phyloP scores from a whole-genome alignment of 1,139 yeast genomes.

The Taphrina flavorubra region DNA sequence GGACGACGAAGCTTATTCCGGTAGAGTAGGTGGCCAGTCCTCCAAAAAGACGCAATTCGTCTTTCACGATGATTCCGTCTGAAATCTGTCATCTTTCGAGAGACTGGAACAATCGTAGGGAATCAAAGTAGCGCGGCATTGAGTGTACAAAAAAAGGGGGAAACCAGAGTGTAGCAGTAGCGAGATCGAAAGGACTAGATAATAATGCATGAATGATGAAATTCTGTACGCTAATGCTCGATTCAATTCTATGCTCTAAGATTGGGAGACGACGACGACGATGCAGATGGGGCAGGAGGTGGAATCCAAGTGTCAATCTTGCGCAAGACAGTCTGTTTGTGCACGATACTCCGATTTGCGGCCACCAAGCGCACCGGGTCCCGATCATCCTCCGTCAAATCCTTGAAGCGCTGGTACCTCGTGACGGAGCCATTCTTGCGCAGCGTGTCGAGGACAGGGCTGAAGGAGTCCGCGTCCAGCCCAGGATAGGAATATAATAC shows the following conservation, averaged over 20 bases:
- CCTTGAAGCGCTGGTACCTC: not conserved
- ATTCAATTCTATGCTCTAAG: not conserved
- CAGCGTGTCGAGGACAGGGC: conserved; percentile 9
- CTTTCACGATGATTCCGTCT: conserved; percentile 39
- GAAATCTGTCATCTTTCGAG: no score
- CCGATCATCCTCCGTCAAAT: conserved; percentile 1
- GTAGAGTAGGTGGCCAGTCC: conserved; percentile 18
- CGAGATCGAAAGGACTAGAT: not conserved
- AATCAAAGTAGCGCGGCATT: no score
- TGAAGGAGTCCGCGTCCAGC: conserved; percentile 3
- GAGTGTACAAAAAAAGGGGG: not conserved
- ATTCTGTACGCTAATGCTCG: not conserved
- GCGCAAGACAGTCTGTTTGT: conserved; percentile 22
- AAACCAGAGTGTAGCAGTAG: not conserved
- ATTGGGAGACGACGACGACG: not conserved
- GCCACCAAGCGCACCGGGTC: conserved; percentile 32
- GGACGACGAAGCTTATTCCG: conserved; percentile 27
- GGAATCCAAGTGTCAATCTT: conserved; percentile 35
- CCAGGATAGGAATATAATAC: conserved; percentile 9
- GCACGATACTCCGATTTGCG: conserved; percentile 21
- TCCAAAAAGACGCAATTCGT: conserved; percentile 33
- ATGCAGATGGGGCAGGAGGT: not conserved
- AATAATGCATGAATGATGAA: no score
- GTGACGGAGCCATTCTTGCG: not conserved
- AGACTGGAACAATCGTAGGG: no score